Conservation (phyloP, 2,329 filamentous ascomycete genomes). For the Arthroderma sp. region DNA sequence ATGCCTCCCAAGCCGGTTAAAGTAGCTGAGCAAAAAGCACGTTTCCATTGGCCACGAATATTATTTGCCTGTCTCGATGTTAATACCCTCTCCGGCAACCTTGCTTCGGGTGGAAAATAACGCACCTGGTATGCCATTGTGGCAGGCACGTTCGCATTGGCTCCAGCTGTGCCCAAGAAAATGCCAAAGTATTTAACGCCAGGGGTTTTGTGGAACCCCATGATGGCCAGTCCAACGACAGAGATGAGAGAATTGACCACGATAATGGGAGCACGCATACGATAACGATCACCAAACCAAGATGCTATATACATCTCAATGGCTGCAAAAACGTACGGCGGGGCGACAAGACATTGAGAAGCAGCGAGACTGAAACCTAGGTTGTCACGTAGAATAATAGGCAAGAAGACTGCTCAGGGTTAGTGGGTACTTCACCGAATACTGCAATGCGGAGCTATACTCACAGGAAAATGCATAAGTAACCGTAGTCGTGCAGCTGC, state of each 20-base stretch:
- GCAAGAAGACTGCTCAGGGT: conserved; percentile 39
- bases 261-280: conserved; percentile 50
- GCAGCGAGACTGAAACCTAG: conserved; percentile 50
- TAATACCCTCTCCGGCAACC: not conserved
- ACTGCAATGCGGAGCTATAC: not conserved
- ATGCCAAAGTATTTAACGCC: conserved; percentile 54
- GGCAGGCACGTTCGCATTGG: conserved; percentile 58
- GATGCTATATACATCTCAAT: conserved; percentile 45
- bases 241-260: conserved; percentile 49
- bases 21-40: conserved; percentile 59
- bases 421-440: not conserved
- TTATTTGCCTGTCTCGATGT: conserved; percentile 47
- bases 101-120: not conserved
- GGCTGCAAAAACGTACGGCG: conserved; percentile 50
- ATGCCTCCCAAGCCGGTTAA: conserved; percentile 60
- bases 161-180: conserved; percentile 56
- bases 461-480: conserved; percentile 55
- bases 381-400: conserved; percentile 48
- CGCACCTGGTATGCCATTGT: conserved; percentile 53
- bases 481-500: conserved; percentile 54
- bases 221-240: conserved; percentile 53
- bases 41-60: conserved; percentile 70
- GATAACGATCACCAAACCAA: conserved; percentile 51
- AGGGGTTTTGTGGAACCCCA: conserved; percentile 46
- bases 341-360: conserved; percentile 55